A percentile compares a stretch with the other conserved stretches of the same genome.
These are phyloP conservation scores for Stemphylium beticola DNA, from an alignment of 2,329 filamentous ascomycete genomes.

Conservation along the genomic window DNA sequence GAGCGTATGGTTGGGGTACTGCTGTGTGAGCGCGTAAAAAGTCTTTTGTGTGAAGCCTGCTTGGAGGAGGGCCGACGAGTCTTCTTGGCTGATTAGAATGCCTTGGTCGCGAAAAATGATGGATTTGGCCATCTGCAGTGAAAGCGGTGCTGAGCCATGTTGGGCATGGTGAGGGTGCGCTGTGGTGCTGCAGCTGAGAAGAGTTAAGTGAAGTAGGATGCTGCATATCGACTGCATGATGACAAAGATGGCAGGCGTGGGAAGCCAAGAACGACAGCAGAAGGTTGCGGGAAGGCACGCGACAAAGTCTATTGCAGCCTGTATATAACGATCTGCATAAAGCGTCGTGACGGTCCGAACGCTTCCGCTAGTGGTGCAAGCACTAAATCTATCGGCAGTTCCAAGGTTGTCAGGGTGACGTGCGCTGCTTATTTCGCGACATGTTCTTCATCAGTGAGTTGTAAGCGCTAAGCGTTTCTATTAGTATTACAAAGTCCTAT, in stretches of 20 bases:
- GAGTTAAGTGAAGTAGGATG: background rate
- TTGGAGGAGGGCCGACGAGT: conserved; percentile 34
- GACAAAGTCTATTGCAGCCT: background rate
- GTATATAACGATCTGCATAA: background rate
- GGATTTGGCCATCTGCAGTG: conserved; percentile 36
- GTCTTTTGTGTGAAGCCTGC: conserved; percentile 45
- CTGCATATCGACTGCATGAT: background rate
- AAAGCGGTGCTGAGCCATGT: conserved; percentile 7
- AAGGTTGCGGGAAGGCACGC: background rate
- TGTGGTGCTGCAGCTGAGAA: background rate
- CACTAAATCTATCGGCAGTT: too few relatives aligned
- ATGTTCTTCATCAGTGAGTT: background rate
- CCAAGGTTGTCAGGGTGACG: background rate
- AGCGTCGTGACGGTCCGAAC: background rate
- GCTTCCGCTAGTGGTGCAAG: too few relatives aligned
- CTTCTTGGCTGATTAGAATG: conserved; percentile 26
- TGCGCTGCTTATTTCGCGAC: background rate
- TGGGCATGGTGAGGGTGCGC: conserved; percentile 1
- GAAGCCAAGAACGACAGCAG: background rate
- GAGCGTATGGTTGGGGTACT: conserved; percentile 11
- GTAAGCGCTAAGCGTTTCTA: conserved; percentile 1
- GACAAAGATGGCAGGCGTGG: background rate
- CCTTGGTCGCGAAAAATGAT: conserved; percentile 44
- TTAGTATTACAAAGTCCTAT: conserved; percentile 3
- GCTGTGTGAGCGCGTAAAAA: conserved; percentile 25